Base-by-base conservation (phyloP, 352 stramenopile genomes). In the Globisporangium nodosum region DNA sequence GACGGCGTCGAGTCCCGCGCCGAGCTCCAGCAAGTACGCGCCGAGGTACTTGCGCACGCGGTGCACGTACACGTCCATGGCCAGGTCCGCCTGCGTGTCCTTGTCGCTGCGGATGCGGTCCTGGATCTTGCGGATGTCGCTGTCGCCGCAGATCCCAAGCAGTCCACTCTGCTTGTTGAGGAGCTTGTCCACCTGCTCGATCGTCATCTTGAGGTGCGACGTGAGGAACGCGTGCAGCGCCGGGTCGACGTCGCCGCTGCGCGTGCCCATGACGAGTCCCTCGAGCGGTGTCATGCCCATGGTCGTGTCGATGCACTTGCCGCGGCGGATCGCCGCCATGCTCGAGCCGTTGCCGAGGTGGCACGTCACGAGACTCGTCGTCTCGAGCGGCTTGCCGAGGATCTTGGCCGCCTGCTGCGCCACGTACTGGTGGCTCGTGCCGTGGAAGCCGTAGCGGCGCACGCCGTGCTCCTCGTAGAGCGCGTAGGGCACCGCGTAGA, bases 111-210 rank as follows among this genome's bases (percentile, higher is more conserved):
- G 73, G 27, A 90, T 71, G 39, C 78, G 74, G 56, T 88, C 65
- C 63, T 88, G 76, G 50, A 97, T 80, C 37, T 75, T 71, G 58
- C 87, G 81, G 56, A 96, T 90, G 62, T 96, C 87, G 53, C 81
- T 87, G 53, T 92, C 83, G 21, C 78, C 82, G 33, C 71, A 94
- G 56, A 96, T 76, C 13, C 85, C 89, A 8, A 88, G 64, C 16
- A 97, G 67, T 0, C 89, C 89, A 46, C 75, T 92, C 74, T 96
- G 74, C 70, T 96, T 97, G 71, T 97, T 97, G 24, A 97, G 71
- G 67, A 96, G 78, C 51, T 70, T 81, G 69, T 95, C 79, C 12
- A 96, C 75, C 13, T 96, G 66, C 45, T 78, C 53, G 53, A 92
- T 78, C 16, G 71, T 79, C 73, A 96, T 87, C 33, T 76, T 56